These are phyloP conservation scores for Scheffersomyces lignicola DNA, from an alignment of 1,139 yeast species.

Conservation along the genomic window DNA sequence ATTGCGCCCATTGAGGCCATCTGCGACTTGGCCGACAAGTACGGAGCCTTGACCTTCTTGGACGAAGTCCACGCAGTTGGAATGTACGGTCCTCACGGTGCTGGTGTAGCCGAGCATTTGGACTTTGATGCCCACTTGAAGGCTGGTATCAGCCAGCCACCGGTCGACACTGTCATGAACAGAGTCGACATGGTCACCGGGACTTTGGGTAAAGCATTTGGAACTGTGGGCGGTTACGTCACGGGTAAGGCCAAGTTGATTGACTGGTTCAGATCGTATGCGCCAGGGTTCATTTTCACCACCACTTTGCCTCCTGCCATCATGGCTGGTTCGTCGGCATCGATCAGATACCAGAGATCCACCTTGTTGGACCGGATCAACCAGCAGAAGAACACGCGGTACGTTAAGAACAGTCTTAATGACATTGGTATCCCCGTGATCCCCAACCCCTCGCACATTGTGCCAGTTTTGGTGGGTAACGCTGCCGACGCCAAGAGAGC, in stretches of 20 bases:
- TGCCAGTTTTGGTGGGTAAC: slow-evolving; percentile 91
- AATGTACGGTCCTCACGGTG: slow-evolving; percentile 98
- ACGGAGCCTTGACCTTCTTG: slow-evolving; percentile 93
- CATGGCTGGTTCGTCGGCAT: slow-evolving; percentile 92
- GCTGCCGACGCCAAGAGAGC: slow-evolving; percentile 91
- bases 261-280: slow-evolving; percentile 95
- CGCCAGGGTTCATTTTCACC: slow-evolving; percentile 97
- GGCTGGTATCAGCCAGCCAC: slow-evolving; percentile 59
- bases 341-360: slow-evolving; percentile 81
- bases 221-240: slow-evolving; percentile 96
- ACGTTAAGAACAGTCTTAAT: slow-evolving; percentile 72
- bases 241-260: slow-evolving; percentile 83
- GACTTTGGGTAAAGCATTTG: slow-evolving; percentile 95
- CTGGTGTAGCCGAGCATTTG: slow-evolving; percentile 97
- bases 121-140: slow-evolving; percentile 80
- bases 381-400: slow-evolving; percentile 84
- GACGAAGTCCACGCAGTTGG: slow-evolving; percentile 99
- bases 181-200: slow-evolving; percentile 96
- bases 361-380: slow-evolving; percentile 75
- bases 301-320: slow-evolving; percentile 96
- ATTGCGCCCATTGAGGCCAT: slow-evolving; percentile 90
- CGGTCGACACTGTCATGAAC: slow-evolving; percentile 65
- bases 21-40: slow-evolving; percentile 94
- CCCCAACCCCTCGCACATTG: slow-evolving; percentile 97
- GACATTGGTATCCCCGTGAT: slow-evolving; percentile 87